A percentile compares a stretch with the other conserved stretches of the same genome.
These are phyloP conservation scores for Trichoderma sp. DNA, from an alignment of 2,329 filamentous ascomycete species.

Conservation along the genomic window DNA sequence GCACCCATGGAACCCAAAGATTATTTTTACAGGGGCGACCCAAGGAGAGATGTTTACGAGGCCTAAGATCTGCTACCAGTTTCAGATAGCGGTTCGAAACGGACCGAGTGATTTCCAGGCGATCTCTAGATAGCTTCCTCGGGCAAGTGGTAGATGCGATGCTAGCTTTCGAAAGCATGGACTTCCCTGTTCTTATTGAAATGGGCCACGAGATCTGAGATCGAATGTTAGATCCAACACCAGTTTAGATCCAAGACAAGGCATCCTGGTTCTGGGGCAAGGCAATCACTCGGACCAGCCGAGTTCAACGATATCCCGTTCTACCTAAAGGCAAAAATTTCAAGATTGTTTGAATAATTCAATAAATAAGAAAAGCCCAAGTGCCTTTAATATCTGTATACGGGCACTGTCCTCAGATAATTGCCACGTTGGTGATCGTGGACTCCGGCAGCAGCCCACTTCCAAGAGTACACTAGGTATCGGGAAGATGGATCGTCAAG, in stretches of 20 bases:
- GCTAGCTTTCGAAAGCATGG: background rate
- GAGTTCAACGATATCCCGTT: background rate
- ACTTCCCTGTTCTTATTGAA: background rate
- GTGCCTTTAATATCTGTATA: background rate
- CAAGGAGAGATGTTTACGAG: background rate
- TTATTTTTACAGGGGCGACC: background rate
- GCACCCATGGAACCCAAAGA: too few species aligned
- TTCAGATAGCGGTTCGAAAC: background rate
- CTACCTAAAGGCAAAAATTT: background rate
- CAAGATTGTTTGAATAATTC: background rate
- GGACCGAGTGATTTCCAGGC: background rate
- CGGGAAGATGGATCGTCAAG: slow-evolving; percentile 10
- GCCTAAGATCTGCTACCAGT: background rate
- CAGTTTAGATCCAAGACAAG: slow-evolving; percentile 1
- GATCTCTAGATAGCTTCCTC: background rate
- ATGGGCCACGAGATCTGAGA: slow-evolving; percentile 4
- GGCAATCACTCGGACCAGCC: background rate
- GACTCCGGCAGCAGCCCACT: background rate
- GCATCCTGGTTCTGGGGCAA: background rate
- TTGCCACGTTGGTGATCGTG: background rate
- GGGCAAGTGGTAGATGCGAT: background rate
- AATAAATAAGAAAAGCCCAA: background rate
- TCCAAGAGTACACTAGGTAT: background rate
- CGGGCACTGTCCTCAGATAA: background rate
- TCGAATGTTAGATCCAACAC: background rate